A percentile compares a stretch with the other conserved stretches of the same genome.
These are phyloP conservation scores for Vishniacozyma victoriae DNA, from an alignment of 768 basidiomycete genomes.

Conservation along the genomic window DNA sequence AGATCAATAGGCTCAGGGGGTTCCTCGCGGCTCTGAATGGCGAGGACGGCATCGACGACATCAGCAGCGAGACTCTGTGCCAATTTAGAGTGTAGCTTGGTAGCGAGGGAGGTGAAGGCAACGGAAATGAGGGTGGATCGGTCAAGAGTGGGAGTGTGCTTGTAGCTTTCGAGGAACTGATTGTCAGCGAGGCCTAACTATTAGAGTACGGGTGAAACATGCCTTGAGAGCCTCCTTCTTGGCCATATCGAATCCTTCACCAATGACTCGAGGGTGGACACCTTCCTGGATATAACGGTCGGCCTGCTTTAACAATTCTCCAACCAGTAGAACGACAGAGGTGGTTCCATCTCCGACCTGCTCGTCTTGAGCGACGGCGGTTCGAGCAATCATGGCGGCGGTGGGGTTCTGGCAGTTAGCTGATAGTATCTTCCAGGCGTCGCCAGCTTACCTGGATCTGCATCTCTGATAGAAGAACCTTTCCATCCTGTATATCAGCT, in stretches of 20 bases:
- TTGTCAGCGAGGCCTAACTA: neutral
- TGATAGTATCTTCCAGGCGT: neutral
- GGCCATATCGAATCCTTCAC: slow-evolving; percentile 90
- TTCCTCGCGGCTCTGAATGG: slow-evolving; percentile 66
- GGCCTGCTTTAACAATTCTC: slow-evolving; percentile 91
- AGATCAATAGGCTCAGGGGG: slow-evolving; percentile 89
- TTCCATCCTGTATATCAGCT: slow-evolving; percentile 61
- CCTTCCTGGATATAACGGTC: slow-evolving; percentile 97
- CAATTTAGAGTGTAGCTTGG: slow-evolving; percentile 75
- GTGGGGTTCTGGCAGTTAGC: slow-evolving; percentile 65
- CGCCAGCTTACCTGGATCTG: slow-evolving; percentile 61
- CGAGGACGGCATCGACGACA: slow-evolving; percentile 88
- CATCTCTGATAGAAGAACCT: slow-evolving; percentile 97
- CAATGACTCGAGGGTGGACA: slow-evolving; percentile 94
- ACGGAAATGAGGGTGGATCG: slow-evolving; percentile 87
- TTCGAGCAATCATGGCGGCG: slow-evolving; percentile 97
- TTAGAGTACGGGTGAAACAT: slow-evolving; percentile 43
- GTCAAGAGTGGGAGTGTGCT: slow-evolving; percentile 62
- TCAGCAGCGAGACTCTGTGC: slow-evolving; percentile 84
- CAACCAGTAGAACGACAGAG: slow-evolving; percentile 89
- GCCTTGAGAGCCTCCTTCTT: slow-evolving; percentile 90
- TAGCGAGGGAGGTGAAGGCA: slow-evolving; percentile 89
- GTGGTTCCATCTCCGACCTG: slow-evolving; percentile 99
- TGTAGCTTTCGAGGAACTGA: slow-evolving; percentile 90
- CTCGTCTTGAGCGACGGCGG: slow-evolving; percentile 96